phyloP scores from a whole-genome alignment of 306 rosid species.

The Lotus japonicus region DNA sequence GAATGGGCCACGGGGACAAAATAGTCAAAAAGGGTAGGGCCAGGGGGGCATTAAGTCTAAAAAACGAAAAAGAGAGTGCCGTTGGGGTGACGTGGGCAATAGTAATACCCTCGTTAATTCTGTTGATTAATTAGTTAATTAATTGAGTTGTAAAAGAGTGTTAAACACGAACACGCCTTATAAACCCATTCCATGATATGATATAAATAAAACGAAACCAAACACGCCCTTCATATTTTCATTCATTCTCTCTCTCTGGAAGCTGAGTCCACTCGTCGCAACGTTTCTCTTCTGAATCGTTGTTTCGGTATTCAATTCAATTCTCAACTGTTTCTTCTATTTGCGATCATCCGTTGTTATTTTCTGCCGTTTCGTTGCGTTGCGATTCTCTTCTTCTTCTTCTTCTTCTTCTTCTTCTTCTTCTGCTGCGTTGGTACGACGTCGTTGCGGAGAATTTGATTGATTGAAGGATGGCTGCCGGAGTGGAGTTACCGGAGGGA shows the following conservation, averaged over 20 bases:
- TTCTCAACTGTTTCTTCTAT: neutral
- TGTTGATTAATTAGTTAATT: neutral
- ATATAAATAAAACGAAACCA: constrained; percentile 24
- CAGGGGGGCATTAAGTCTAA: constrained; percentile 25
- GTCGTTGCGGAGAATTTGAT: no score
- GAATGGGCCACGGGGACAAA: constrained; percentile 24
- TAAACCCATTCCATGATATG: constrained; percentile 15
- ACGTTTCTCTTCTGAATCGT: constrained; percentile 17
- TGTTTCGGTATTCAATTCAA: neutral
- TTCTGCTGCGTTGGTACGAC: no score
- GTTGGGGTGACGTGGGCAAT: constrained; percentile 58
- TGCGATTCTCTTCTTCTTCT: no score
- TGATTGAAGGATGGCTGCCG: constrained; percentile 41
- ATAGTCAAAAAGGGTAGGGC: constrained; percentile 30
- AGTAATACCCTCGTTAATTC: constrained; percentile 22
- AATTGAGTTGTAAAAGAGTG: constrained; percentile 1
- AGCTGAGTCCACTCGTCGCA: constrained; percentile 27
- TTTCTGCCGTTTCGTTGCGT: neutral
- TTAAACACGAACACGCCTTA: neutral
- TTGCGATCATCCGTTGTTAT: neutral
- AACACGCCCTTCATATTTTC: constrained; percentile 20
- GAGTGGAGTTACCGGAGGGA: constrained; percentile 43
- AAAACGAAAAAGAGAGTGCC: constrained; percentile 19
- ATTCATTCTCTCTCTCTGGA: neutral
- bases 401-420: no score